A percentile compares a stretch with the other conserved stretches of the same genome.
Conservation (phyloP, 352 stramenopile species). For the Pythium brachiatum region DNA sequence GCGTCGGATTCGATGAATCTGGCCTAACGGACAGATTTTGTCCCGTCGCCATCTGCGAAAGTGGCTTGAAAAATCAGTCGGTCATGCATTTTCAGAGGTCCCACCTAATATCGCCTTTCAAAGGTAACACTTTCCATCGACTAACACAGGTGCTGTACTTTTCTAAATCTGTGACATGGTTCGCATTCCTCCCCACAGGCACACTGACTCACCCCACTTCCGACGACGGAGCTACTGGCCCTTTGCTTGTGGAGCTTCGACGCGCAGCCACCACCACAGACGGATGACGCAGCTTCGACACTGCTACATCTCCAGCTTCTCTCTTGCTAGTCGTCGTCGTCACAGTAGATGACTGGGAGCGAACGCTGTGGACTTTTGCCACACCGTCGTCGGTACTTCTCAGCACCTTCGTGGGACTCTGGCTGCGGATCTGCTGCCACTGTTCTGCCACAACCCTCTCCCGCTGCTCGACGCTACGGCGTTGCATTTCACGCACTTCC, state of each 20-base stretch:
- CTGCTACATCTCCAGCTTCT: background rate
- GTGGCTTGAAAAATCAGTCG: background rate
- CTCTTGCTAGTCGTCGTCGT: background rate
- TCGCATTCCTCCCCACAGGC: no score
- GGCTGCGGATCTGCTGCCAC: background rate
- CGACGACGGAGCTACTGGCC: no score
- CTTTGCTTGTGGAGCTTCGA: no score
- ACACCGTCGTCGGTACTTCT: background rate
- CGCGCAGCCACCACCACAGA: background rate
- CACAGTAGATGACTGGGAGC: background rate
- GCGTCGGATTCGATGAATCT: conserved; percentile 2
- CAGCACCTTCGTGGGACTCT: background rate
- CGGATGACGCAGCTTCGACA: background rate
- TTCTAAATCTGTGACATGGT: background rate
- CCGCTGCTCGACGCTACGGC: conserved; percentile 21
- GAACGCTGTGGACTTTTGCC: background rate
- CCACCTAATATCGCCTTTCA: background rate
- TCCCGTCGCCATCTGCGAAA: background rate
- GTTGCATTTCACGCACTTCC: conserved; percentile 37
- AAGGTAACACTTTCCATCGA: background rate
- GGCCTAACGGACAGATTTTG: background rate
- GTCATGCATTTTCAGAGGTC: background rate
- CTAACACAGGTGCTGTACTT: background rate
- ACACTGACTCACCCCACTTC: no score
- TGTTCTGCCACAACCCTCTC: background rate